Percentiles rank a stretch among this genome's conserved stretches.
Evolutionary conservation across 148 eudicot species (phyloP).

Genomic region (Euryodendron excelsum): DNA sequence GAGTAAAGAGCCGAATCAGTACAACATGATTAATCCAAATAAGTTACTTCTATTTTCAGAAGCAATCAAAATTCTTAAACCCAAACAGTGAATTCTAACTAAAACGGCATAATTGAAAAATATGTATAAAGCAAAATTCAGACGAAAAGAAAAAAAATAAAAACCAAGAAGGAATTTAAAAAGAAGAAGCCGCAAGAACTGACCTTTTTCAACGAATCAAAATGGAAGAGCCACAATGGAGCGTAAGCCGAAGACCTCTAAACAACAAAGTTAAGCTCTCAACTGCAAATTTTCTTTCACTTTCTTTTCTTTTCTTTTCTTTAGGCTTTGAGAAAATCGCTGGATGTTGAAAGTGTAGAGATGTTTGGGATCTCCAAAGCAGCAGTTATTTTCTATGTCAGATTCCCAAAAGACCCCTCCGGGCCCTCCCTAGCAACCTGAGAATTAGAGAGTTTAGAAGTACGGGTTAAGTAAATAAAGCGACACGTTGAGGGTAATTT

Average conservation of each 20-base stretch:
- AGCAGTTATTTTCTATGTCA: not conserved
- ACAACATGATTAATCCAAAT: not conserved
- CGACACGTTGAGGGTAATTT: not conserved
- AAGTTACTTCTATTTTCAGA: not conserved
- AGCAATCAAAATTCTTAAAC: not conserved
- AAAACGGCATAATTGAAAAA: not conserved
- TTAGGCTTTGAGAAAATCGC: no score
- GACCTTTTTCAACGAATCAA: not conserved
- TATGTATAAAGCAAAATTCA: not conserved
- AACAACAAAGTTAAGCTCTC: not conserved
- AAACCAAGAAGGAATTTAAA: not conserved
- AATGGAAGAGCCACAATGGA: not conserved
- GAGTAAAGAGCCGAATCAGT: not conserved
- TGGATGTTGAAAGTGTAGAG: not conserved
- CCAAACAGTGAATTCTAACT: not conserved
- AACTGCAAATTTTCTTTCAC: slow-evolving; percentile 1
- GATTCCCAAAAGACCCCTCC: slow-evolving; percentile 2
- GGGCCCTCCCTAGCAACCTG: not conserved
- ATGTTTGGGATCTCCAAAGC: not conserved
- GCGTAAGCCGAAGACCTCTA: no score
- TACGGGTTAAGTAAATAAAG: not conserved
- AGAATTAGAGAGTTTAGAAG: not conserved
- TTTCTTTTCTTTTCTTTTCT: not conserved
- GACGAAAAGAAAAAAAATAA: not conserved
- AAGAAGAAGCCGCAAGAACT: not conserved